Evolutionary conservation across 2,329 filamentous ascomycete species (phyloP), one percentile per base, ranked within the genome.

Genomic region (Verticillium nubilum): DNA sequence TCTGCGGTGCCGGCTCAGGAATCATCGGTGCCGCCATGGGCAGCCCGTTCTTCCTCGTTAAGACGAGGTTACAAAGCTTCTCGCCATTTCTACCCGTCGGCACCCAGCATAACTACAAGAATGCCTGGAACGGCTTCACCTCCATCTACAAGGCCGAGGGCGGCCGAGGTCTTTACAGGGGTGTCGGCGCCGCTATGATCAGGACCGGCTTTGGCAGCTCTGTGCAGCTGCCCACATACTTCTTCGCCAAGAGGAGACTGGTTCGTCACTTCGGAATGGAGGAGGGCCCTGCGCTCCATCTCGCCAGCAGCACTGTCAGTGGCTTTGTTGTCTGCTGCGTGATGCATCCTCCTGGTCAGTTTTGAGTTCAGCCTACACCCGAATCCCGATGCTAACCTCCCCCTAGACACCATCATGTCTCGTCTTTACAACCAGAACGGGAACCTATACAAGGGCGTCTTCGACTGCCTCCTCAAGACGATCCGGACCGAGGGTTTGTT

Each of bases 381-480:
- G 31, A 28, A 10, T 5, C 6, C 2, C 42, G 12, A 15, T 52
- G 56, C 67, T 62, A 58, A 64, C 59, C 19, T 52, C 12, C 15
- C 4, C 9, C 19, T 62, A 84, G 95, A 99, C 74, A 99, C 95
- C 5, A 91, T 99, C 76, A 99, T 99, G 95, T 95, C 92, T 63
- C 89, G 95, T 63, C 88, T 99, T 81, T 99, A 99, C 81, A 99
- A 99, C 79, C 95, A 99, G 74, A 96, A 93, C 63, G 95, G 95
- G 57, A 96, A 97, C 72, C 83, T 99, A n/a, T 99, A 99, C 80
- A 88, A 84, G 66, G 90, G 93, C 60, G 91, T 96, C 4, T 90
- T 96, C 64, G 95, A 99, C 76, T 99, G 95, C 73, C 76, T 98
- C 61, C 86, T 84, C 72, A 93, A 97, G 78, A 99, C 95, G 0